Evolutionary conservation across 2,329 filamentous ascomycete species (phyloP), one percentile per base, ranked within the genome.

Genomic region (Exophiala spinifera): DNA sequence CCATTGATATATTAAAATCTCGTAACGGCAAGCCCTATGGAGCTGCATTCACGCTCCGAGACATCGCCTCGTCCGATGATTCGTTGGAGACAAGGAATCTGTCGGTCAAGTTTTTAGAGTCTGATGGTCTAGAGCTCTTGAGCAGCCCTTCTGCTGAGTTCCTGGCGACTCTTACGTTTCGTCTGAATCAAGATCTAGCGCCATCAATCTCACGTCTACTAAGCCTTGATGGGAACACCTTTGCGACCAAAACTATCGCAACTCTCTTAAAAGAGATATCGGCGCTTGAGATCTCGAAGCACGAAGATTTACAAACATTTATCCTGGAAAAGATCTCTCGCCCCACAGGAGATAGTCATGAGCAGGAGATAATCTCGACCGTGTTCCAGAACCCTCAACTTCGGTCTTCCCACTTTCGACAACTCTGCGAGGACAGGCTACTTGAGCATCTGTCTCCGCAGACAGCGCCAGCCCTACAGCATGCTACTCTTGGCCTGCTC

Each of bases 91-190:
- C 42, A 69, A 13, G 66, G 11, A 10, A 31, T 10, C 28, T 70
- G n/a, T 69, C 84, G 11, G 69, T 75, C 3, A 64, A 72, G 0
- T 82, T 88, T 39, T 70, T 87, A 3, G 69, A 75, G 17, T 72
- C 81, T 1, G 74, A 85, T 56, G 74, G 87, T 13, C 74, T 80
- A 0, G 71, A 74, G 1, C 72, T 94, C 14, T 71, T 91, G 2
- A 70, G 79, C 1, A 91, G 89, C 0, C 82, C 87, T 0, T 91
- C 89, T 1, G 81, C 83, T 0, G 70, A 79, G 1, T 79, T 85
- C 47, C 69, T 96, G 0, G 74, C 91, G 6, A 80, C 84, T 0
- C 82, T 84, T 10, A 73, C 95, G 0, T 79, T 84, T 25, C 72
- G 75, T 14, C 69, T 70, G 36, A 72, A 63, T 50, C 43, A 42